Evolutionary conservation across 148 eudicot genomes (phyloP).

Genomic region (Amaranthus cruentus): DNA sequence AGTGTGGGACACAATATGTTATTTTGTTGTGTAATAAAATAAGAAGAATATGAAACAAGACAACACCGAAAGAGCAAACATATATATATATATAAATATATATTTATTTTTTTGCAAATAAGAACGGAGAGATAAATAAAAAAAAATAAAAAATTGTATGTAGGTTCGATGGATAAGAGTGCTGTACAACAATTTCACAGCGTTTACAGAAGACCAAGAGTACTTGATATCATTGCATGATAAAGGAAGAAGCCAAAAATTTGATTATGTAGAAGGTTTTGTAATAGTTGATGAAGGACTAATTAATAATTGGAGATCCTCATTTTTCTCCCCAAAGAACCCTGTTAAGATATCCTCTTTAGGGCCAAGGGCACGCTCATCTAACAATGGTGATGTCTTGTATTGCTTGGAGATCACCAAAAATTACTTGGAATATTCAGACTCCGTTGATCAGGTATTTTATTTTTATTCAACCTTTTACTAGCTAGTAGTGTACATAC

Average conservation of each 20-base stretch:
- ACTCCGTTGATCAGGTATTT: conserved; percentile 62
- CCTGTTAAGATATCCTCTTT: conserved; percentile 80
- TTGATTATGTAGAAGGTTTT: conserved; percentile 90
- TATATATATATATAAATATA: too few relatives aligned
- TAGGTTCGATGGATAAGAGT: conserved; percentile 94
- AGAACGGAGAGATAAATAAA: too few relatives aligned
- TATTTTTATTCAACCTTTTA: neutral
- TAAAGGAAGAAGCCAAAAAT: conserved; percentile 38
- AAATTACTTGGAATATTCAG: conserved; percentile 47
- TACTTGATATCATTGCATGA: conserved; percentile 70
- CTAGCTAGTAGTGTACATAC: too few relatives aligned
- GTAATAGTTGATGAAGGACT: conserved; percentile 81
- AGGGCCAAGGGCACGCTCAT: too few relatives aligned
- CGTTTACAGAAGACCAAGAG: conserved; percentile 79
- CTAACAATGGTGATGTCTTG: conserved; percentile 55
- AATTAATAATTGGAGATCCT: conserved; percentile 88
- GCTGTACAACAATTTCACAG: conserved; percentile 65
- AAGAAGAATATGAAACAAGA: conserved; percentile 21
- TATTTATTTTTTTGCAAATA: too few relatives aligned
- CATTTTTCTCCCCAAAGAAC: conserved; percentile 73
- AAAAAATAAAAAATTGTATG: too few relatives aligned
- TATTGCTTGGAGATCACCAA: conserved; percentile 87
- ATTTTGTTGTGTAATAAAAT: conserved; percentile 12
- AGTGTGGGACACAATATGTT: conserved; percentile 26
- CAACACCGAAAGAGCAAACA: conserved; percentile 27